Conservation (phyloP, 2,329 filamentous ascomycete genomes). For the Fusarium gaditjirri region DNA sequence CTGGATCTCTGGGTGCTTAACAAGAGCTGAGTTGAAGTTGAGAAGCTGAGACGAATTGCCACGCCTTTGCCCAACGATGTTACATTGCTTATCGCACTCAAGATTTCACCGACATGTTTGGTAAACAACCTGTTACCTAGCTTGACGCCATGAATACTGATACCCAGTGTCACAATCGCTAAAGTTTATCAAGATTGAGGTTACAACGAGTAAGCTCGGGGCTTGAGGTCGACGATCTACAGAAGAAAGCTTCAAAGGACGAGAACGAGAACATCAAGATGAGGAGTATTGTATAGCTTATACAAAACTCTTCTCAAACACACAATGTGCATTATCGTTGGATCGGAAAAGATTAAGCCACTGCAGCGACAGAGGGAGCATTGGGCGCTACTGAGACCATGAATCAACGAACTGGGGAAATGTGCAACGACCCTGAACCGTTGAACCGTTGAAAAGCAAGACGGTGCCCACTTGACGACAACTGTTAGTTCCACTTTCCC, state of each 20-base stretch:
- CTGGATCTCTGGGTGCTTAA: not conserved
- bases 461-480: constrained; percentile 25
- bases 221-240: not conserved
- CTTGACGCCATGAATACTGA: constrained; percentile 17
- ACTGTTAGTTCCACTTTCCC: constrained; percentile 15
- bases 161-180: constrained; percentile 20
- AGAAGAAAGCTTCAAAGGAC: not conserved
- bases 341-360: not conserved
- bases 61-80: constrained; percentile 1
- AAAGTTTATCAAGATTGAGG: constrained; percentile 7
- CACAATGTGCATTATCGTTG: not conserved
- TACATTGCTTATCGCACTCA: constrained; percentile 13
- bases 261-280: not conserved
- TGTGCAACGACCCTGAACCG: constrained; percentile 25
- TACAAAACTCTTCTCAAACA: not conserved
- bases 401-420: constrained; percentile 17
- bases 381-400: not conserved
- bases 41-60: constrained; percentile 21
- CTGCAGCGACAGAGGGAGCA: not conserved
- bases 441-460: constrained; percentile 22
- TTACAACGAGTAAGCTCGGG: constrained; percentile 17
- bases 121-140: not conserved
- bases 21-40: not conserved
- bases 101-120: not conserved
- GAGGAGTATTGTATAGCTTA: not conserved